phyloP scores from a whole-genome alignment of 2,329 filamentous ascomycete genomes.

The Cytospora piceae region DNA sequence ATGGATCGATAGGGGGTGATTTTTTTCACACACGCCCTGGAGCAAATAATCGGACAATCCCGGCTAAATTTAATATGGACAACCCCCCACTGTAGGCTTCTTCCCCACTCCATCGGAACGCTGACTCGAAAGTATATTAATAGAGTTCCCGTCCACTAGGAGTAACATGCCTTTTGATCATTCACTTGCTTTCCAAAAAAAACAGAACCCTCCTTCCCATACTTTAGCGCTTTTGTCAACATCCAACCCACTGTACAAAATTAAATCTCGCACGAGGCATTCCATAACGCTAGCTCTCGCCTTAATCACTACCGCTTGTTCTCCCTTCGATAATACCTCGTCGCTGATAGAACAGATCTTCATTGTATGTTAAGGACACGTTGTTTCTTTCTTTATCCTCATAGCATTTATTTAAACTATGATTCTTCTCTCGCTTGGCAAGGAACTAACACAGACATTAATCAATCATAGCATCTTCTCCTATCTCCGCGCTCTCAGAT shows the following conservation, averaged over 20 bases:
- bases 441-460: not conserved
- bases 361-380: not conserved
- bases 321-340: not conserved
- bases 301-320: not conserved
- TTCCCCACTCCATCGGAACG: not conserved
- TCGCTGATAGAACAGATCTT: not conserved
- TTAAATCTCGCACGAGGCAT: not conserved
- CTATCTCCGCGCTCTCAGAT: not conserved
- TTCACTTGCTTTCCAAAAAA: not conserved
- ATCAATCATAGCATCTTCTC: not conserved
- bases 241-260: not conserved
- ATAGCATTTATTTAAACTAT: too few species aligned
- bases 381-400: not conserved
- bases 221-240: not conserved
- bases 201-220: not conserved
- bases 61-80: not conserved
- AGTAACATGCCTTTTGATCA: not conserved
- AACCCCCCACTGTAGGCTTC: not conserved
- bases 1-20: not conserved
- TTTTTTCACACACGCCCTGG: not conserved
- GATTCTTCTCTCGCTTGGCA: not conserved
- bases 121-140: not conserved
- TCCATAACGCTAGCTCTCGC: not conserved
- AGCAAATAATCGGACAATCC: not conserved
- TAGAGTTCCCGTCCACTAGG: not conserved